Conservation (phyloP, 176 grass and related monocot species). For the Coix lacrymajobi region DNA sequence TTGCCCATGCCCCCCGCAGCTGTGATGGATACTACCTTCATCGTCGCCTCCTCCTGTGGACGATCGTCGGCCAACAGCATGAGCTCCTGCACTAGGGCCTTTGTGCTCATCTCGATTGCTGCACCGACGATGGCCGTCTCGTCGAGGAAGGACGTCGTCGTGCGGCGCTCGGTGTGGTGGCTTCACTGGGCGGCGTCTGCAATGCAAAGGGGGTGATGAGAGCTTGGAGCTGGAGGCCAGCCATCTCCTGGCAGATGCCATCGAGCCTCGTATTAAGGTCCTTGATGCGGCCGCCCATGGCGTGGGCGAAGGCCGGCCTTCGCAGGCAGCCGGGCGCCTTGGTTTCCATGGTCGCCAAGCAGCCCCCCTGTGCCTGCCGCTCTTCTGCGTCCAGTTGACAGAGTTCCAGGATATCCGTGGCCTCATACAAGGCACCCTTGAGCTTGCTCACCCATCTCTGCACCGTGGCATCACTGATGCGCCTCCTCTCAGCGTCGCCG, state of each 20-base stretch:
- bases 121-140: not conserved
- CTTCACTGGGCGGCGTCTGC: not conserved
- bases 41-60: too few relatives aligned
- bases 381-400: not conserved
- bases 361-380: not conserved
- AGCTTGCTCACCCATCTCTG: not conserved
- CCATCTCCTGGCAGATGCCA: not conserved
- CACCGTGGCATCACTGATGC: not conserved
- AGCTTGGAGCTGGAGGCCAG: not conserved
- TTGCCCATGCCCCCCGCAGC: too few relatives aligned
- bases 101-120: not conserved
- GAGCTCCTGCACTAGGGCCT: not conserved
- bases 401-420: not conserved
- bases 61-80: too few relatives aligned
- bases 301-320: too few relatives aligned
- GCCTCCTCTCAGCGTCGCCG: not conserved
- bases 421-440: not conserved
- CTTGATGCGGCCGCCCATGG: too few relatives aligned
- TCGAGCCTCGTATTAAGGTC: too few relatives aligned
- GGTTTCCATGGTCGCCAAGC: not conserved
- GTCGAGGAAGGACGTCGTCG: not conserved
- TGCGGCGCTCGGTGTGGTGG: not conserved
- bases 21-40: too few relatives aligned
- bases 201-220: accelerated
- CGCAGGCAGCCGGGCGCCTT: not conserved